Evolutionary conservation across 306 rosid species (phyloP).

Genomic region (Gastrolobium villosum): DNA sequence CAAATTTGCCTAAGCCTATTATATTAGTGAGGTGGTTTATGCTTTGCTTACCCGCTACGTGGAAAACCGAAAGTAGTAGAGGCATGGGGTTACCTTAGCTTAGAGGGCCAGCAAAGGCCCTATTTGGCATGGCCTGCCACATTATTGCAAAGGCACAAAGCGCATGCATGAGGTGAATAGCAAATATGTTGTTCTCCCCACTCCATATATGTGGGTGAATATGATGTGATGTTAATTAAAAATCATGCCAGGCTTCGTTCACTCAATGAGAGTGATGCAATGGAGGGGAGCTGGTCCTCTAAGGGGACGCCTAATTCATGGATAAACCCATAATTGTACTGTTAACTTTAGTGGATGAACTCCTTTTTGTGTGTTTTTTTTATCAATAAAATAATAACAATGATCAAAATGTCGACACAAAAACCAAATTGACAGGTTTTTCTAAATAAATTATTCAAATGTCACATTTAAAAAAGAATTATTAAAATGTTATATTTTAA

Average conservation of each 20-base stretch:
- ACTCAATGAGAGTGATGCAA: too few species aligned
- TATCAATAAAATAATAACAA: too few species aligned
- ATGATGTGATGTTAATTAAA: conserved; percentile 10
- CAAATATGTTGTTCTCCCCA: conserved; percentile 38
- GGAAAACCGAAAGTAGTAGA: conserved; percentile 47
- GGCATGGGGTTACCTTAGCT: conserved; percentile 67
- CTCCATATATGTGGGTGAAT: background rate
- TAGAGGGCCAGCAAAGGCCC: conserved; percentile 70
- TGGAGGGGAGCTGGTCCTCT: too few species aligned
- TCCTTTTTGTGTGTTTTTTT: too few species aligned
- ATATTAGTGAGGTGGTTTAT: conserved; percentile 23
- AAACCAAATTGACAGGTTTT: too few species aligned
- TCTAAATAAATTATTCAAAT: too few species aligned
- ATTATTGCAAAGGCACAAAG: conserved; percentile 55
- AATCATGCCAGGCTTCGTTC: background rate
- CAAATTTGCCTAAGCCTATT: background rate
- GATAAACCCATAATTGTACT: too few species aligned
- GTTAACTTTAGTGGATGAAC: too few species aligned
- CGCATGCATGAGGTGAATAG: conserved; percentile 61
- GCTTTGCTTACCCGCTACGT: conserved; percentile 52
- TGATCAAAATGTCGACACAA: too few species aligned
- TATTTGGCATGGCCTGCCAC: conserved; percentile 38
- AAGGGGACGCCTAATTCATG: too few species aligned
- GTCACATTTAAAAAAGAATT: too few species aligned
- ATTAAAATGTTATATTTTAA: too few species aligned